phyloP scores from a whole-genome alignment of 441 rosid species.

The Pelargonium fulgidum region DNA sequence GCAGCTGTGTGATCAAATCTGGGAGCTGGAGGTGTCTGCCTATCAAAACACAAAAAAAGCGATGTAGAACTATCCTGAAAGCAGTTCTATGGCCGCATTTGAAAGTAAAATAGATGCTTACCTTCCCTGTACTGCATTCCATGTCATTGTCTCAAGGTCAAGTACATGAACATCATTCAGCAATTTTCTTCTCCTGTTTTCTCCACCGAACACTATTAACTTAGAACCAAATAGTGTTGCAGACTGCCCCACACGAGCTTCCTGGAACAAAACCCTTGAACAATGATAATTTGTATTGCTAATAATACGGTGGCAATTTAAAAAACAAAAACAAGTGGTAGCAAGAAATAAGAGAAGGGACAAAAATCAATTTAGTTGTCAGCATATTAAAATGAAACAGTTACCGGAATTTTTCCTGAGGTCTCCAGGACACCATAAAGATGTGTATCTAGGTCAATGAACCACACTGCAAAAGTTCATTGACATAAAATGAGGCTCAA shows the following conservation, averaged over 20 bases:
- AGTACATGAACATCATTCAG: slow-evolving; percentile 73
- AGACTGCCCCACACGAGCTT: slow-evolving; percentile 89
- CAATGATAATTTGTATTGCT: slow-evolving; percentile 1
- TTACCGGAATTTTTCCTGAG: slow-evolving; percentile 79
- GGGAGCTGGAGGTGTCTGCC: slow-evolving; percentile 92
- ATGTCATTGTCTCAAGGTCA: slow-evolving; percentile 77
- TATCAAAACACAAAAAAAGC: slow-evolving; percentile 38
- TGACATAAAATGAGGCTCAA: slow-evolving; percentile 18
- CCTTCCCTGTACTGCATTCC: slow-evolving; percentile 67
- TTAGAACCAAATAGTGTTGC: slow-evolving; percentile 65
- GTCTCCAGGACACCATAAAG: slow-evolving; percentile 54
- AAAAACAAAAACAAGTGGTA: neutral
- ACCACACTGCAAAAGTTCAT: slow-evolving; percentile 50
- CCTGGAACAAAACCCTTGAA: slow-evolving; percentile 40
- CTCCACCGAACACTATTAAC: slow-evolving; percentile 82
- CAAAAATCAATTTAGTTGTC: neutral
- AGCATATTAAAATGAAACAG: slow-evolving; percentile 10
- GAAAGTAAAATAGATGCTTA: slow-evolving; percentile 34
- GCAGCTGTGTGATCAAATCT: slow-evolving; percentile 96
- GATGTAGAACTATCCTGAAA: slow-evolving; percentile 26
- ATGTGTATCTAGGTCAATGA: slow-evolving; percentile 61
- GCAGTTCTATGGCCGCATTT: slow-evolving; percentile 15
- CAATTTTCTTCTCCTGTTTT: slow-evolving; percentile 66
- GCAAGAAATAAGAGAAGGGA: neutral
- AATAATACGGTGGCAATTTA: slow-evolving; percentile 6